These are phyloP conservation scores for Mortierella sp. DNA, from an alignment of 371 early-diverging fungal species.

Conservation along the genomic window DNA sequence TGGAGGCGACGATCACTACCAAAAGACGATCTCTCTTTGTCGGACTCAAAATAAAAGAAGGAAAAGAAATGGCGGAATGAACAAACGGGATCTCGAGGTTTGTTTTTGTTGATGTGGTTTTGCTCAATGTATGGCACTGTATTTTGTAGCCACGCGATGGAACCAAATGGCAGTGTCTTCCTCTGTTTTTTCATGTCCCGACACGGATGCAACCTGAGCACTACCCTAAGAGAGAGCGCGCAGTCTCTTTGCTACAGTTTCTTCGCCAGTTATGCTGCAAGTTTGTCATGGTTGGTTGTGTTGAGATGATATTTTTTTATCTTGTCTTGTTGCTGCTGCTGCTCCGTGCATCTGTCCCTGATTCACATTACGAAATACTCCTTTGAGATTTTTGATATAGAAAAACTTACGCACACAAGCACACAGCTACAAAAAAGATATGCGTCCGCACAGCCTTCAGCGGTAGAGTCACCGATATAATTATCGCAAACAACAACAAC, in stretches of 20 bases:
- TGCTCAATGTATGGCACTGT: not conserved
- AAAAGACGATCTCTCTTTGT: not conserved
- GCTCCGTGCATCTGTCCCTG: conserved; percentile 5
- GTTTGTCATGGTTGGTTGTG: not conserved
- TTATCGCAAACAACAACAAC: not conserved
- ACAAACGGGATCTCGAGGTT: not conserved
- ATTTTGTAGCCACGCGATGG: not conserved
- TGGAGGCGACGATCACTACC: not conserved
- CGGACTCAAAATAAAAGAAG: not conserved
- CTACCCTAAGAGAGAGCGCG: not conserved
- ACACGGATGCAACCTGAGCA: not conserved
- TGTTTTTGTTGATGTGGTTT: not conserved
- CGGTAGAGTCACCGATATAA: not conserved
- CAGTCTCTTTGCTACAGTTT: not conserved
- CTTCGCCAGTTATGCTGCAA: not conserved
- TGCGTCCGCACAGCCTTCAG: conserved; percentile 6
- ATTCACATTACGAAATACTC: not conserved
- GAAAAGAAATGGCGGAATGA: not conserved
- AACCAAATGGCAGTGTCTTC: not conserved
- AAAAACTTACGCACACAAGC: not conserved
- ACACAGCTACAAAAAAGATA: not conserved
- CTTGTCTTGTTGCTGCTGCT: not conserved
- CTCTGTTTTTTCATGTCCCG: not conserved
- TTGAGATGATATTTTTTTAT: not conserved
- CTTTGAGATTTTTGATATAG: not conserved